These are phyloP conservation scores for Magnaporthales sp. DNA, from an alignment of 2,329 filamentous ascomycete species.

Conservation along the genomic window DNA sequence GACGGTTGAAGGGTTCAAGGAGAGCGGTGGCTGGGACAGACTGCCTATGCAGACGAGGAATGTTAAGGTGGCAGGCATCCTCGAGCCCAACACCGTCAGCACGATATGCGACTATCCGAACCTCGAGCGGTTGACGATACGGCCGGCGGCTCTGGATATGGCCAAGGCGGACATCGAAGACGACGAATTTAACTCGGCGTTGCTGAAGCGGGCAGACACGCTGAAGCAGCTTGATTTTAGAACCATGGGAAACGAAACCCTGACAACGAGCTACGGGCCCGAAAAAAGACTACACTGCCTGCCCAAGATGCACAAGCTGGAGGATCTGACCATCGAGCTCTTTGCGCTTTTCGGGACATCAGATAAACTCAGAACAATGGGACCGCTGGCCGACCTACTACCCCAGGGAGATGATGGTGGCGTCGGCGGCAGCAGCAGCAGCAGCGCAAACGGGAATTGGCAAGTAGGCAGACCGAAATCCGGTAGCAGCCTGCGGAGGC, in stretches of 20 bases:
- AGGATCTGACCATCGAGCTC: constrained; percentile 3
- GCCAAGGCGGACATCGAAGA: constrained; percentile 23
- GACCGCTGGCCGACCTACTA: constrained; percentile 1
- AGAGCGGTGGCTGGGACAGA: constrained; percentile 4
- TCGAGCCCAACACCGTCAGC: constrained; percentile 1
- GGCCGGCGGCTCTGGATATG: constrained; percentile 40
- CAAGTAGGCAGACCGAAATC: neutral
- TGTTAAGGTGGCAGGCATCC: neutral
- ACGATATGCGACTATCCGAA: constrained; percentile 5
- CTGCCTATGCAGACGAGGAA: neutral
- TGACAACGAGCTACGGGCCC: constrained; percentile 2
- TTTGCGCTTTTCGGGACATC: constrained; percentile 3
- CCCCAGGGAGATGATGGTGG: neutral
- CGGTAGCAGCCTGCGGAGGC: neutral
- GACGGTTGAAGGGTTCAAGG: constrained; percentile 3
- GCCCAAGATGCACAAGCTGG: neutral
- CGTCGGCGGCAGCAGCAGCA: neutral
- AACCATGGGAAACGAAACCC: constrained; percentile 5
- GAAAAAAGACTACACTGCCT: constrained; percentile 4
- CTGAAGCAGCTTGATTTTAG: constrained; percentile 1
- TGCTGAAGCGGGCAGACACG: constrained; percentile 2
- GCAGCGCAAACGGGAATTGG: neutral
- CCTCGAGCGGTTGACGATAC: constrained; percentile 24
- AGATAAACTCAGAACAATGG: neutral
- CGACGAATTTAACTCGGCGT: constrained; percentile 4